A percentile compares a stretch with the other conserved stretches of the same genome.
These are phyloP conservation scores for Backusella tuberculispora DNA, from an alignment of 192 early-diverging fungal genomes.

Conservation along the genomic window DNA sequence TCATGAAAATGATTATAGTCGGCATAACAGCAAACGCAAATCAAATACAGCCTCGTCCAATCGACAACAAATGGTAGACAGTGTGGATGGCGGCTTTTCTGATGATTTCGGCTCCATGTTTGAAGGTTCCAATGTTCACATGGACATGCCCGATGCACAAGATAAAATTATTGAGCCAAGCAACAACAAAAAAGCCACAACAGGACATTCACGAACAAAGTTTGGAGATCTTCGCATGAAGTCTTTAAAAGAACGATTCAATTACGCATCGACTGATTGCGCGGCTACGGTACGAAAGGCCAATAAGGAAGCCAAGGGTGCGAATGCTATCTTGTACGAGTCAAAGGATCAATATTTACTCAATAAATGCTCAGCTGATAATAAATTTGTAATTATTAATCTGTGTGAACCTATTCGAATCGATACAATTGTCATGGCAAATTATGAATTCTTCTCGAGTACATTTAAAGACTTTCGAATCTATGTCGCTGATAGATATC, in stretches of 20 bases:
- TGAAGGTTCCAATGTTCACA: constrained; percentile 22
- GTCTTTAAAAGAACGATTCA: constrained; percentile 85
- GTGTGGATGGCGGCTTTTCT: constrained; percentile 42
- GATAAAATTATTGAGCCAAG: constrained; percentile 1
- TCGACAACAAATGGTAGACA: constrained; percentile 37
- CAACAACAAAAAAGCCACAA: background rate
- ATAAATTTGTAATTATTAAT: constrained; percentile 91
- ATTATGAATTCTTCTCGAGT: constrained; percentile 96
- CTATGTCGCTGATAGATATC: constrained; percentile 75
- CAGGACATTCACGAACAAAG: background rate
- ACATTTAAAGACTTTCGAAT: constrained; percentile 90
- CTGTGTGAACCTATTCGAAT: constrained; percentile 94
- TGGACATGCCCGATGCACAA: background rate
- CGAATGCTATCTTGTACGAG: constrained; percentile 81
- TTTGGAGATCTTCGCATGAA: constrained; percentile 32
- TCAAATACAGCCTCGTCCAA: background rate
- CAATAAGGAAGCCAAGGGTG: constrained; percentile 84
- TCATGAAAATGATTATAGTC: constrained; percentile 22
- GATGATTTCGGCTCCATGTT: constrained; percentile 46
- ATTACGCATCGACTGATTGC: constrained; percentile 94
- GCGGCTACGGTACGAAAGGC: constrained; percentile 85
- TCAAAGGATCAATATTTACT: constrained; percentile 97
- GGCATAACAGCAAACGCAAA: constrained; percentile 3
- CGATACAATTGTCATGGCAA: constrained; percentile 87
- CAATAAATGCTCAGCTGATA: constrained; percentile 77